Conservation (phyloP, 1,139 yeast genomes). For the Yamadazyma dushanensis region DNA sequence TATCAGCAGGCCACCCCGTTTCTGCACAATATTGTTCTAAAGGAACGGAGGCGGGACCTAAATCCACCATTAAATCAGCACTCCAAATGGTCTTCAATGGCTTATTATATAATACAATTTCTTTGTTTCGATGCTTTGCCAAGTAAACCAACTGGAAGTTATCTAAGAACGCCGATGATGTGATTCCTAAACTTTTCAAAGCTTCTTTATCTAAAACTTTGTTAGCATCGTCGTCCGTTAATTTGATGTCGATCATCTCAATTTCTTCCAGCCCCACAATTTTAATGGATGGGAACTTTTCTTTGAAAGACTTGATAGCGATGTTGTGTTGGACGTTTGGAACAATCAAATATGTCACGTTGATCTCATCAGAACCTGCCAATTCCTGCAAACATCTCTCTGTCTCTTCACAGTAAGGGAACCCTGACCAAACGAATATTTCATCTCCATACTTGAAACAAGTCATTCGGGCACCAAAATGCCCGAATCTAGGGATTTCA, state of each 20-base stretch:
- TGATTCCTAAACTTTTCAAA: slow-evolving; percentile 27
- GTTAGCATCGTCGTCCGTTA: slow-evolving; percentile 28
- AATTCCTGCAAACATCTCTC: slow-evolving; percentile 34
- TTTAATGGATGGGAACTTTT: slow-evolving; percentile 44
- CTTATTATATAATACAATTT: slow-evolving; percentile 50
- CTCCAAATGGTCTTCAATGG: slow-evolving; percentile 45
- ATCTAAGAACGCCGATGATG: slow-evolving; percentile 25
- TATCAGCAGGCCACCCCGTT: slow-evolving; percentile 34
- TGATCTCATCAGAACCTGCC: slow-evolving; percentile 25
- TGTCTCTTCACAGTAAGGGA: slow-evolving; percentile 53
- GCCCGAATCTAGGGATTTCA: slow-evolving; percentile 34
- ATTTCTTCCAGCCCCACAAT: slow-evolving; percentile 48
- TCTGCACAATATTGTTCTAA: slow-evolving; percentile 42
- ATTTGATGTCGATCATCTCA: slow-evolving; percentile 32
- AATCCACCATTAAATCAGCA: slow-evolving; percentile 57
- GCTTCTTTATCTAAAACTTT: slow-evolving; percentile 22
- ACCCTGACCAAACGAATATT: slow-evolving; percentile 57
- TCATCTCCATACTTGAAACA: slow-evolving; percentile 36
- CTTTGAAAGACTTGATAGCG: slow-evolving; percentile 52
- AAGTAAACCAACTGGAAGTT: slow-evolving; percentile 56
- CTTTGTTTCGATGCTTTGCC: slow-evolving; percentile 53
- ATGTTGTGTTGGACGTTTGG: slow-evolving; percentile 56
- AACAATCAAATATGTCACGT: slow-evolving; percentile 43
- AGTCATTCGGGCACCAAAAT: slow-evolving; percentile 65
- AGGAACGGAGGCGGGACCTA: slow-evolving; percentile 24